These are phyloP conservation scores for Plasmodium malariae DNA, from an alignment of 169 alveolate species.

Conservation along the genomic window DNA sequence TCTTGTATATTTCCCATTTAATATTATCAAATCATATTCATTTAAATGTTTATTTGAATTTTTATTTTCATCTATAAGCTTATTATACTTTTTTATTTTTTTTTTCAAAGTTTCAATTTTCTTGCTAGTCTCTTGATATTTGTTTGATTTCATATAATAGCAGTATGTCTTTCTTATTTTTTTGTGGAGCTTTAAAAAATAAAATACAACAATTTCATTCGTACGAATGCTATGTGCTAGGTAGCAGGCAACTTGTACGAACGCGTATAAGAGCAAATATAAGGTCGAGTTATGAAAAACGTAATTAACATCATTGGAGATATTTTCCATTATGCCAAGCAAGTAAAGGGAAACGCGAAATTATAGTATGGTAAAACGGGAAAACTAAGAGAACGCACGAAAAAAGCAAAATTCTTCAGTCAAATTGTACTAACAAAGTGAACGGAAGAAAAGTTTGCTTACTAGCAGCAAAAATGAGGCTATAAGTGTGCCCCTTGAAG, in stretches of 20 bases:
- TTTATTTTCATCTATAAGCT: conserved; percentile 47
- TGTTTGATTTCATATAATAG: conserved; percentile 2
- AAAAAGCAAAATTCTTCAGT: too few relatives aligned
- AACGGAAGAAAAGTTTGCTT: too few relatives aligned
- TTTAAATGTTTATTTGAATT: conserved; percentile 41
- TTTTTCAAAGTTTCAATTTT: conserved; percentile 22
- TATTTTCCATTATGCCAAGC: conserved; percentile 9
- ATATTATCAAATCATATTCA: conserved; percentile 54
- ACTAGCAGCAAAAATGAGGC: too few relatives aligned
- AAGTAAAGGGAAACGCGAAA: not conserved
- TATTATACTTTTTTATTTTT: conserved; percentile 57
- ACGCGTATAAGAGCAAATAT: conserved; percentile 23
- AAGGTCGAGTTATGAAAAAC: conserved; percentile 57
- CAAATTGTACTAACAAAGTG: too few relatives aligned
- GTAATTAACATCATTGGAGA: conserved; percentile 6
- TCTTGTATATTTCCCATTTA: conserved; percentile 73
- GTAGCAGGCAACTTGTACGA: conserved; percentile 13
- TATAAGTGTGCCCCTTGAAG: too few relatives aligned
- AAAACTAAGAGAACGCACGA: not conserved
- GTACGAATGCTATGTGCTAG: not conserved
- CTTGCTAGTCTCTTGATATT: conserved; percentile 15
- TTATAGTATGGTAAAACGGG: not conserved
- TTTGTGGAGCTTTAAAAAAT: conserved; percentile 3
- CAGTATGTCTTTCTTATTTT: conserved; percentile 13
- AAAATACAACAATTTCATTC: not conserved